phyloP scores from a whole-genome alignment of 2,329 filamentous ascomycete species.

The Tolypocladium cylindrosporum region DNA sequence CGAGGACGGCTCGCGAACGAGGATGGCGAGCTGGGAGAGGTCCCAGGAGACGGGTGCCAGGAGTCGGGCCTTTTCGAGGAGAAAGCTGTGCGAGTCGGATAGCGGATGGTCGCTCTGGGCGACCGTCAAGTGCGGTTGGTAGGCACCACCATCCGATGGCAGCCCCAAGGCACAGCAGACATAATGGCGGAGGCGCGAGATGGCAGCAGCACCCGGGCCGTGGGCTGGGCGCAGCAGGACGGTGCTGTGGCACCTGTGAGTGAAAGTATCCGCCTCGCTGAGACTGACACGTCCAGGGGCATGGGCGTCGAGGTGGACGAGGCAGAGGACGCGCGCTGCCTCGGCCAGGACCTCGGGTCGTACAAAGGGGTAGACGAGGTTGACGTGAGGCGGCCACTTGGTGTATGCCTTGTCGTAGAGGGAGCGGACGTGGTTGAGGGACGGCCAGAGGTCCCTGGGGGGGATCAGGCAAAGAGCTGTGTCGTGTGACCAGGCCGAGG shows the following conservation, averaged over 20 bases:
- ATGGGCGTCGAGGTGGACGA: constrained; percentile 6
- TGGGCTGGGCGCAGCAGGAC: constrained; percentile 28
- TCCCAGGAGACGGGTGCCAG: constrained; percentile 39
- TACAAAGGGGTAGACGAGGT: constrained; percentile 58
- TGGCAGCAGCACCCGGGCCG: background rate
- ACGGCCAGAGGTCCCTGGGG: constrained; percentile 33
- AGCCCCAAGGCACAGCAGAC: constrained; percentile 27
- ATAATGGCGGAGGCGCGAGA: constrained; percentile 22
- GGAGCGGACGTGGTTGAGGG: constrained; percentile 45
- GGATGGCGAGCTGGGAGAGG: constrained; percentile 36
- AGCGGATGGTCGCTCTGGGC: constrained; percentile 43
- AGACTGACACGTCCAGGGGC: constrained; percentile 19
- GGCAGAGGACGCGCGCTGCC: constrained; percentile 24
- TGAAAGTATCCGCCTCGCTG: constrained; percentile 34
- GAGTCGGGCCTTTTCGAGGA: constrained; percentile 40
- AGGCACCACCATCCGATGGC: constrained; percentile 11
- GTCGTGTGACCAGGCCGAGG: constrained; percentile 25
- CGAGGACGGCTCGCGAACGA: constrained; percentile 36
- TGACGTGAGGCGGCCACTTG: constrained; percentile 58
- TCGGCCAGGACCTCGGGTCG: constrained; percentile 30
- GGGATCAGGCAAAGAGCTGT: constrained; percentile 54
- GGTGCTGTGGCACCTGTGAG: constrained; percentile 38
- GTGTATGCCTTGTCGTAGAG: constrained; percentile 51
- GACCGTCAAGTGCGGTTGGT: constrained; percentile 45
- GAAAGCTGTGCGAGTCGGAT: constrained; percentile 34